Evolutionary conservation across 768 basidiomycete genomes (phyloP).

Genomic region (Termitomyces sp.): DNA sequence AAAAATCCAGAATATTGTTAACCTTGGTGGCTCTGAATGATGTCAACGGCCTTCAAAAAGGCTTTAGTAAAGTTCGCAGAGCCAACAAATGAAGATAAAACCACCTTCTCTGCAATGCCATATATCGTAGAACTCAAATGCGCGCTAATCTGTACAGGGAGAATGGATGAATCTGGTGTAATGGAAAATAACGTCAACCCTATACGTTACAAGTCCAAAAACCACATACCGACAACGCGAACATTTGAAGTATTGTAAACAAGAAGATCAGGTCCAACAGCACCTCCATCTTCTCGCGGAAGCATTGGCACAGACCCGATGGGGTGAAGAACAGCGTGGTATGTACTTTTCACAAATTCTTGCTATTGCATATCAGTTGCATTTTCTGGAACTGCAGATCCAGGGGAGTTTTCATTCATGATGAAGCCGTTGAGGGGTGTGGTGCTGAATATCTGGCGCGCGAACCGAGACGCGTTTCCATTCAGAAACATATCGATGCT

Average conservation of each 20-base stretch:
- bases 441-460: constrained; percentile 10
- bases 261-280: constrained; percentile 14
- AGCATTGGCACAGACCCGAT: constrained; percentile 17
- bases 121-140: constrained; percentile 12
- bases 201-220: no score
- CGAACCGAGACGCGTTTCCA: constrained; percentile 12
- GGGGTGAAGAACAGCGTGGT: constrained; percentile 8
- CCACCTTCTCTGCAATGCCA: constrained; percentile 17
- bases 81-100: no score
- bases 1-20: no score
- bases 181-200: no score
- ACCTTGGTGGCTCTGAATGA: constrained; percentile 3
- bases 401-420: constrained; percentile 7
- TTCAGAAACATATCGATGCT: constrained; percentile 9
- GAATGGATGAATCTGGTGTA: constrained; percentile 12
- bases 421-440: constrained; percentile 2
- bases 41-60: constrained; percentile 11
- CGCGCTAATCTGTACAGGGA: constrained; percentile 16
- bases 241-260: constrained; percentile 17
- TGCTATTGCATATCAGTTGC: constrained; percentile 12
- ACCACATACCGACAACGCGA: constrained; percentile 12
- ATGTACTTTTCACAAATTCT: neutral
- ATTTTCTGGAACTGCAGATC: constrained; percentile 5
- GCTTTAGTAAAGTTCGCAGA: no score
- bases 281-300: constrained; percentile 11